These are phyloP conservation scores for Anthoceros angustus DNA, from an alignment of 225 moss, liverwort and hornwort species.

Conservation along the genomic window DNA sequence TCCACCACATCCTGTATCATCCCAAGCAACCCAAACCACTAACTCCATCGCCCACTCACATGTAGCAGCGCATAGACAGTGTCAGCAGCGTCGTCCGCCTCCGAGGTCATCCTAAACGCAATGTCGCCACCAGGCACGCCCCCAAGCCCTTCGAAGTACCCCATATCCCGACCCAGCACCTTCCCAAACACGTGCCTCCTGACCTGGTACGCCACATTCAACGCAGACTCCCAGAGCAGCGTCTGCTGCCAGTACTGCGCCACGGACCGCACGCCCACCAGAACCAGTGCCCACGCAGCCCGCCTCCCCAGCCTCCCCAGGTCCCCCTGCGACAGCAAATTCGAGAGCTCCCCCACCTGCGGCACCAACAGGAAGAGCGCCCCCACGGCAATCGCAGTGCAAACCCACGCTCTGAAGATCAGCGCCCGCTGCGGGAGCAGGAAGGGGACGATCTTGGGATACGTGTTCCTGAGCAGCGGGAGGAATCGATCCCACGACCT, in stretches of 20 bases:
- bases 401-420: constrained; percentile 62
- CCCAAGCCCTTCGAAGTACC: constrained; percentile 68
- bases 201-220: constrained; percentile 60
- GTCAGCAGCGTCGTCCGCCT: constrained; percentile 86
- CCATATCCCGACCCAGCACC: constrained; percentile 65
- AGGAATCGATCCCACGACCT: neutral
- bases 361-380: constrained; percentile 66
- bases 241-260: constrained; percentile 88
- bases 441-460: constrained; percentile 37
- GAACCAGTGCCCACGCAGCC: constrained; percentile 30
- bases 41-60: constrained; percentile 16
- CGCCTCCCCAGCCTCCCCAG: constrained; percentile 28
- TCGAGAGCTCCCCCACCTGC: constrained; percentile 46
- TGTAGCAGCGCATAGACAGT: constrained; percentile 76
- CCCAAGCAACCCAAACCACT: neutral
- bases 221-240: constrained; percentile 59
- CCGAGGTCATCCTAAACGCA: constrained; percentile 74
- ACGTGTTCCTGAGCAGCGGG: constrained; percentile 8
- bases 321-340: constrained; percentile 45
- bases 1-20: neutral
- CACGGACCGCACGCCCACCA: constrained; percentile 47
- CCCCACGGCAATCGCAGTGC: constrained; percentile 46
- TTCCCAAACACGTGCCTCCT: constrained; percentile 47
- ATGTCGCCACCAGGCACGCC: constrained; percentile 64
- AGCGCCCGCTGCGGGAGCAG: constrained; percentile 25